A percentile compares a stretch with the other conserved stretches of the same genome.
Evolutionary conservation across 2,329 filamentous ascomycete genomes (phyloP).

Genomic region (Neonectria neomacrospora): DNA sequence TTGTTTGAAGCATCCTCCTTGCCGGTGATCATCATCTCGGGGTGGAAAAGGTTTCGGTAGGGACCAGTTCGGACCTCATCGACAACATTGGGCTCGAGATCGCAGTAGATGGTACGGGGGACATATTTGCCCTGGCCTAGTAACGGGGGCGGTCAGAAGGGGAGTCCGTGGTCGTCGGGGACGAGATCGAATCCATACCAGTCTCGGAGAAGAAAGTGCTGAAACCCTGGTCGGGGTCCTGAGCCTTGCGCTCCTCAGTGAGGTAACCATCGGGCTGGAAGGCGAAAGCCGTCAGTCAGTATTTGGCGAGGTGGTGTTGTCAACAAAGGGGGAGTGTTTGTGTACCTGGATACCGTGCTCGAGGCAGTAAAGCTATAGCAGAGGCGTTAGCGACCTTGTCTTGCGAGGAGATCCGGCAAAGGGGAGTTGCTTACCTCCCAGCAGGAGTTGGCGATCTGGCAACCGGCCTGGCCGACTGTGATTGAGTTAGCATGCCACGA

Average conservation of each 20-base stretch:
- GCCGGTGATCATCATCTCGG: slow-evolving; percentile 99
- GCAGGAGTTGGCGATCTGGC: slow-evolving; percentile 99
- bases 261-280: slow-evolving; percentile 95
- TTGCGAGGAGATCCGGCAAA: slow-evolving; percentile 16
- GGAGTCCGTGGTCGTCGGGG: neutral
- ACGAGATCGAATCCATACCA: slow-evolving; percentile 67
- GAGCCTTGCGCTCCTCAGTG: slow-evolving; percentile 95
- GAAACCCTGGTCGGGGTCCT: slow-evolving; percentile 95
- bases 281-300: slow-evolving; percentile 29
- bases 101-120: slow-evolving; percentile 98
- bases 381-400: slow-evolving; percentile 32
- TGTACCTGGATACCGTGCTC: slow-evolving; percentile 99
- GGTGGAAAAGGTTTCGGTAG: slow-evolving; percentile 98
- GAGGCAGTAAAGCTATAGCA: slow-evolving; percentile 93
- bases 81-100: slow-evolving; percentile 99
- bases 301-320: slow-evolving; percentile 29
- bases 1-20: slow-evolving; percentile 99
- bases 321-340: slow-evolving; percentile 38
- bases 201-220: slow-evolving; percentile 99
- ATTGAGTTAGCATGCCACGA: slow-evolving; percentile 61
- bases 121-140: slow-evolving; percentile 98
- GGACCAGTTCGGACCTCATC: slow-evolving; percentile 98
- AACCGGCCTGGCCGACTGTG: slow-evolving; percentile 98
- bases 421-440: slow-evolving; percentile 86
- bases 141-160: slow-evolving; percentile 36